Evolutionary conservation across 2,329 filamentous ascomycete genomes (phyloP).

Genomic region (Curvularia lunata): DNA sequence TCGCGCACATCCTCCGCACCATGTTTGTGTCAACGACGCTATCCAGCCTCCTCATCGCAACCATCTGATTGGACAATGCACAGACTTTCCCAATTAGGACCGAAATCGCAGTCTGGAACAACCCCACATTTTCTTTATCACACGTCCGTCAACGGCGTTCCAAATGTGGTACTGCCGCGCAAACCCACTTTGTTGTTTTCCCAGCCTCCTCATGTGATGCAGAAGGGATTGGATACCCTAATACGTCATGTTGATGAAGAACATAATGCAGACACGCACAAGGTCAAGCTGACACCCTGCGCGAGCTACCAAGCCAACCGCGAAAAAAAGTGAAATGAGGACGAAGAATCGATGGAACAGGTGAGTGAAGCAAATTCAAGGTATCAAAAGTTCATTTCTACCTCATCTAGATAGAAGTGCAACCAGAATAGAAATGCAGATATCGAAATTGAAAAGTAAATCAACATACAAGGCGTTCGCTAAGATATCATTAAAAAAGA

Average conservation of each 20-base stretch:
- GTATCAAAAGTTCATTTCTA: not conserved
- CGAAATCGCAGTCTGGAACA: conserved; percentile 4
- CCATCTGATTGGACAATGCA: conserved; percentile 4
- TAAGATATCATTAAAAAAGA: conserved; percentile 12
- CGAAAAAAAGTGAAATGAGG: not conserved
- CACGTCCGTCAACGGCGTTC: not conserved
- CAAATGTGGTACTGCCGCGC: not conserved
- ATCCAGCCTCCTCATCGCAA: not conserved
- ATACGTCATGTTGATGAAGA: not conserved
- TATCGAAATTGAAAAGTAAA: not conserved
- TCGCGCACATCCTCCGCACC: not conserved
- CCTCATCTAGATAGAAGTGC: conserved; percentile 1
- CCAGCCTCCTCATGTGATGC: not conserved
- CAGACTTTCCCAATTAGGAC: conserved; percentile 8
- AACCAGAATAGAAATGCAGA: not conserved
- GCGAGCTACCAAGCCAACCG: not conserved
- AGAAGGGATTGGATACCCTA: not conserved
- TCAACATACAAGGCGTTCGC: conserved; percentile 7
- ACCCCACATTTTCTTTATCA: conserved; percentile 3
- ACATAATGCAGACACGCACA: not conserved
- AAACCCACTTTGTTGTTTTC: not conserved
- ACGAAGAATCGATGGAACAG: not conserved
- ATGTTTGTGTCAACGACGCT: not conserved
- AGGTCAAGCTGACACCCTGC: not conserved
- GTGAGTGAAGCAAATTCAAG: not conserved